Base-by-base conservation (phyloP, 805 yeast species). In the Kregervanrija fluxuum region DNA sequence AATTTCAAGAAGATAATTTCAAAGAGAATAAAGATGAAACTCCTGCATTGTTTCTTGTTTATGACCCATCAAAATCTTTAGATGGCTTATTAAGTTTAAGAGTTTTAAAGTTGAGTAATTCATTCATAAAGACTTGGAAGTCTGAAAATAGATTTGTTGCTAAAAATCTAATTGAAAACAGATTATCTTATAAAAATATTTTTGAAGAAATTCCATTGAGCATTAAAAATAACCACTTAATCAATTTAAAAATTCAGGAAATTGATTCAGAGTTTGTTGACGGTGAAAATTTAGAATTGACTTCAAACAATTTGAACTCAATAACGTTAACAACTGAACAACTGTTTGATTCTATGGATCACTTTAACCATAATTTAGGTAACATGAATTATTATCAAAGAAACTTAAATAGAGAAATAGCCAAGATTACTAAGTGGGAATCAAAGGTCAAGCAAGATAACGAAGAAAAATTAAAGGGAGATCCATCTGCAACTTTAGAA, bases 311-410 rank as follows among this genome's bases (percentile, higher is more conserved):
- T 16, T 65, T 67, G 48, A 71, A 68, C 48, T 62, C 69, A 13
- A 65, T 73, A 33, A 53, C 52, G 38, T 65, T 66, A 48, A 71
- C 70, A 49, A 75, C 80, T 48, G 90, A 84, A 58, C 74, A 75
- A 39, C 70, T 85, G 52, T 73, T 78, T 59, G 81, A 78, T 49
- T 77, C 86, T 42, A 73, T 85, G 35, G 93, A 85, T 62, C 80
- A 82, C 40, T 80, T 78, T 68, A 82, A 81, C 67, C 81, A 81
- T 61, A 89, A 82, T 60, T 85, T 83, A 61, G 81, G 82, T 53
- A 85, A 81, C 66, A 80, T 82, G 71, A 82, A 84, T 70, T 85
- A 82, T 66, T 84, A 77, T 69, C 93, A 85, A 67, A 79, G 95
- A 69, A 82, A 78, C 55, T 70, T 78, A 48, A 75, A 80, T 40